Evolutionary conservation across 2,329 filamentous ascomycete genomes (phyloP), one percentile per base, ranked within the genome.

Genomic region (Aspergillus clavatus): DNA sequence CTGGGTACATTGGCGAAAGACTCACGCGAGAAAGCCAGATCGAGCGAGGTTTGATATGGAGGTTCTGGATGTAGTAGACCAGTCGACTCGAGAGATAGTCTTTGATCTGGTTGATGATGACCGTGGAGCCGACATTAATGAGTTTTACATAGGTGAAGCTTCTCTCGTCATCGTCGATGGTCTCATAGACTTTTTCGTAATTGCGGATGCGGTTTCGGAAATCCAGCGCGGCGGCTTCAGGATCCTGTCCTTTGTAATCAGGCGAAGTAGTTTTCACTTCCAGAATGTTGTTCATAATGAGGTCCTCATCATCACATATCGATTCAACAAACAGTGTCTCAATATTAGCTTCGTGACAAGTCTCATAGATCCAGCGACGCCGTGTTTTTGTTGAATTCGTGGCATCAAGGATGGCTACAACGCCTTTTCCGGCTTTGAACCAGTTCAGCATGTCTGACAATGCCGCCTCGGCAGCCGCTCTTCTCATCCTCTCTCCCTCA

Each of bases 221-320:
- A 68, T 98, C 93, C 46, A 83, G 79, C 8, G 90, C 93, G 3
- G 93, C 93, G 48, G 81, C 76, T 66, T 98, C 93, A 1, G 93
- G 93, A 63, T 98, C 93, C 67, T 95, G 89, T 44, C 90, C 93
- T 47, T 83, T 76, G 67, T 98, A 98, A 70, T 98, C 93, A 1
- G 93, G 93, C 45, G 88, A 95, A 21, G 89, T 95, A 2, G 89
- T 91, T 77, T 98, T 98, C 61, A 98, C 93, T 64, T 96, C 90
- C 54, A 90, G 82, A 55, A 98, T 96, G 68, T 98, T 98, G 75
- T 84, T 87, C 89, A 96, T 95, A 72, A 98, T 95, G 55, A 97
- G 75, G 36, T 91, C 86, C 66, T 97, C 90, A 57, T 96, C 85
- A 63, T 98, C 91, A 67, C 93, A 98, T 65, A 93, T 94, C 57